These are phyloP conservation scores for Sclerotinia trifoliorum DNA, from an alignment of 2,329 filamentous ascomycete species.

Conservation along the genomic window DNA sequence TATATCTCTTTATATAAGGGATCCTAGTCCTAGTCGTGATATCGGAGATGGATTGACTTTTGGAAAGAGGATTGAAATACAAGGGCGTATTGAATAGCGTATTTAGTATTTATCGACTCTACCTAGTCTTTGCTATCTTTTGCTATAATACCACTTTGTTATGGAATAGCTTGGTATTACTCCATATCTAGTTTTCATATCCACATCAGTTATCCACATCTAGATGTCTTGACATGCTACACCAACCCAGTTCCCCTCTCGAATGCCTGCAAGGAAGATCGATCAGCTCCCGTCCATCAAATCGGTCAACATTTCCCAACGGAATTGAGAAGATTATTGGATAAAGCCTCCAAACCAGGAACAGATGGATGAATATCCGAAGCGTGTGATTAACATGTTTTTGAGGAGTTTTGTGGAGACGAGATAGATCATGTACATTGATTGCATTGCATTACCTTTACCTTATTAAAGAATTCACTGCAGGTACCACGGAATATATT, in stretches of 20 bases:
- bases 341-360: neutral
- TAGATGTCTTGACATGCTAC: neutral
- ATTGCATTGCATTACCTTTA: neutral
- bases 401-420: slow-evolving; percentile 4
- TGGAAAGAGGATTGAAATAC: neutral
- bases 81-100: too few species aligned
- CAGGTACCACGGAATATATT: slow-evolving; percentile 16
- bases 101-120: neutral
- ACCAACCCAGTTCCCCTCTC: neutral
- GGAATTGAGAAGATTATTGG: neutral
- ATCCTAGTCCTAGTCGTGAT: neutral
- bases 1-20: too few species aligned
- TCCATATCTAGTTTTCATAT: neutral
- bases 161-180: neutral
- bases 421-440: neutral
- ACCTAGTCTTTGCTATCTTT: neutral
- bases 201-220: slow-evolving; percentile 1
- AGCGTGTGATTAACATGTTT: slow-evolving; percentile 13
- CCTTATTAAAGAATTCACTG: neutral
- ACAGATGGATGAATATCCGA: slow-evolving; percentile 6
- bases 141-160: neutral
- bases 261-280: slow-evolving; percentile 10
- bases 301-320: slow-evolving; percentile 1
- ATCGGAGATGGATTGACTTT: slow-evolving; percentile 4
- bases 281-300: slow-evolving; percentile 5